phyloP scores from a whole-genome alignment of 2,329 filamentous ascomycete genomes.

The Nothophaeocryptopus gaeumannii region DNA sequence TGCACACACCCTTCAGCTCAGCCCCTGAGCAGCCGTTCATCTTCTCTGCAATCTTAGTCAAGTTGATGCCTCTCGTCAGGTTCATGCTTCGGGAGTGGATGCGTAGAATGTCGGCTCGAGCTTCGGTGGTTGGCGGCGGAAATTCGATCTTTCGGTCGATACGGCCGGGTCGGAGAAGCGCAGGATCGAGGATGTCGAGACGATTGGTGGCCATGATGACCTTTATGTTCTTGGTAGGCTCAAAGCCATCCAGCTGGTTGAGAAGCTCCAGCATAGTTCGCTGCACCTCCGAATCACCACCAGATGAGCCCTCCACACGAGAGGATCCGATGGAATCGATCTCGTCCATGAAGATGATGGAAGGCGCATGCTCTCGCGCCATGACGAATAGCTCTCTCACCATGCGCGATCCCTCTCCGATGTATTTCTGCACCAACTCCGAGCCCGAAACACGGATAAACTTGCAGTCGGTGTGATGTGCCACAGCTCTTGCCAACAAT shows the following conservation, averaged over 20 bases:
- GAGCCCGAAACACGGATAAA: constrained; percentile 97
- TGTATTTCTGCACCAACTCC: constrained; percentile 98
- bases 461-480: constrained; percentile 98
- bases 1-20: constrained; percentile 97
- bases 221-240: constrained; percentile 96
- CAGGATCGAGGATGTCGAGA: constrained; percentile 93
- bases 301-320: constrained; percentile 90
- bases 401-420: constrained; percentile 96
- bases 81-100: constrained; percentile 99
- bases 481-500: constrained; percentile 87
- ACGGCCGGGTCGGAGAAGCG: constrained; percentile 88
- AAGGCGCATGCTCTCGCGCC: constrained; percentile 95
- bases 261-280: constrained; percentile 97
- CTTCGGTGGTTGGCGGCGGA: constrained; percentile 92
- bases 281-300: constrained; percentile 96
- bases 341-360: constrained; percentile 99
- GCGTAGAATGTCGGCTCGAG: constrained; percentile 92
- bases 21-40: constrained; percentile 99
- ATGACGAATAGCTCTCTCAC: constrained; percentile 98
- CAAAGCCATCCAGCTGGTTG: constrained; percentile 97
- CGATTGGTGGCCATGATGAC: constrained; percentile 99
- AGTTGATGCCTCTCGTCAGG: constrained; percentile 91
- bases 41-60: constrained; percentile 98
- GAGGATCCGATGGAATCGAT: constrained; percentile 98
- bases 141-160: constrained; percentile 99